phyloP scores from a whole-genome alignment of 176 grass and related monocot genomes.

The Pontederia paniculata region DNA sequence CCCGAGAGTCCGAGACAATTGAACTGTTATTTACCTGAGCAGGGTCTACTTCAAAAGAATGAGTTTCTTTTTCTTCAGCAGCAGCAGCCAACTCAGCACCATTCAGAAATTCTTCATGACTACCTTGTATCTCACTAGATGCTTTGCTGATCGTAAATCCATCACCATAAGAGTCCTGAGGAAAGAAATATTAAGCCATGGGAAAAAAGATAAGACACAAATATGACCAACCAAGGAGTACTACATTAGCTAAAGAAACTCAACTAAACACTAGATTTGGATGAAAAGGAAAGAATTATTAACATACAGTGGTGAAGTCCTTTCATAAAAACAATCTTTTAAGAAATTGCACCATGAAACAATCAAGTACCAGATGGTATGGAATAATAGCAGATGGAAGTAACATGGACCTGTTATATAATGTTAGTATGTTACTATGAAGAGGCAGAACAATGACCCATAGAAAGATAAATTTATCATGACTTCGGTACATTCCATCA shows the following conservation, averaged over 20 bases:
- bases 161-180: constrained; percentile 55
- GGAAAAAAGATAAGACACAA: constrained; percentile 7
- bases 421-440: too few relatives aligned
- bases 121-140: constrained; percentile 37
- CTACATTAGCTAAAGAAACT: background rate
- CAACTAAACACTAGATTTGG: too few relatives aligned
- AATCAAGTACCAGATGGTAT: too few relatives aligned
- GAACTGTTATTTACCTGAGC: constrained; percentile 40
- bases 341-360: too few relatives aligned
- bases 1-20: background rate
- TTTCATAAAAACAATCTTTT: too few relatives aligned
- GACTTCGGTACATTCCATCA: too few relatives aligned
- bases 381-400: too few relatives aligned
- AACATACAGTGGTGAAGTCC: too few relatives aligned
- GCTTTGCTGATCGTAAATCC: constrained; percentile 65
- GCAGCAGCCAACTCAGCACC: constrained; percentile 69
- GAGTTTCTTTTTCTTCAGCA: constrained; percentile 80
- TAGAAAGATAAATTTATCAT: too few relatives aligned
- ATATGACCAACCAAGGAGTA: background rate
- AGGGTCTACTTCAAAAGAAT: constrained; percentile 83
- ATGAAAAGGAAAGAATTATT: too few relatives aligned
- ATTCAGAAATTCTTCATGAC: constrained; percentile 69
- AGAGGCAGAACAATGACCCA: too few relatives aligned
- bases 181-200: constrained; percentile 6
- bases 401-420: too few relatives aligned